Percentiles rank a stretch among this genome's conserved stretches.
phyloP scores from a whole-genome alignment of 441 rosid species.

The Gossypium gossypioides region DNA sequence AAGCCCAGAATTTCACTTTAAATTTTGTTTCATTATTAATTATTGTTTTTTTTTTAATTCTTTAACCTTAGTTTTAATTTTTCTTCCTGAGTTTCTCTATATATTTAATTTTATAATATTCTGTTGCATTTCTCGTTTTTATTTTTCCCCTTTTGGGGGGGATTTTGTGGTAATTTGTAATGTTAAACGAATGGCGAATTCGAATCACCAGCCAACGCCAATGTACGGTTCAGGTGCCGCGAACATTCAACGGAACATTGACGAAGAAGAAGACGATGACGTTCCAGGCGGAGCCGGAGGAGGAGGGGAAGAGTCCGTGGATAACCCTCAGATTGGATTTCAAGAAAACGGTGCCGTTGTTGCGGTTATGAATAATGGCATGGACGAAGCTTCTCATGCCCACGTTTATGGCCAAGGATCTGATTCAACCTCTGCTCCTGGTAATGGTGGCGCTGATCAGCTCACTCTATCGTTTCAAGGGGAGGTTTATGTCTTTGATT shows the following conservation, averaged over 20 bases:
- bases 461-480: conserved; percentile 29
- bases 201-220: conserved; percentile 10
- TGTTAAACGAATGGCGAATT: conserved; percentile 22
- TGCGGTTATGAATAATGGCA: conserved; percentile 11
- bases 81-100: not conserved
- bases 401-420: conserved; percentile 17
- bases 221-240: conserved; percentile 20
- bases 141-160: too few relatives aligned
- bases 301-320: conserved; percentile 26
- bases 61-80: not conserved
- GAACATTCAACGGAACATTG: conserved; percentile 13
- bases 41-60: not conserved
- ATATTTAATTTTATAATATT: not conserved
- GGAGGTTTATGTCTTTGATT: conserved; percentile 26
- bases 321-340: conserved; percentile 25
- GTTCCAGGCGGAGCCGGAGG: conserved; percentile 16
- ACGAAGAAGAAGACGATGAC: conserved; percentile 24
- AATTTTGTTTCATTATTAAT: too few relatives aligned
- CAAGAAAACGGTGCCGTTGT: conserved; percentile 18
- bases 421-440: conserved; percentile 15
- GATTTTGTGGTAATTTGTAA: not conserved
- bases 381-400: conserved; percentile 21
- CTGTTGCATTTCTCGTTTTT: not conserved
- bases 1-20: too few relatives aligned
- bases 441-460: conserved; percentile 17